Conservation (phyloP, 2,329 filamentous ascomycete genomes). For the Colletotrichum australisinense region DNA sequence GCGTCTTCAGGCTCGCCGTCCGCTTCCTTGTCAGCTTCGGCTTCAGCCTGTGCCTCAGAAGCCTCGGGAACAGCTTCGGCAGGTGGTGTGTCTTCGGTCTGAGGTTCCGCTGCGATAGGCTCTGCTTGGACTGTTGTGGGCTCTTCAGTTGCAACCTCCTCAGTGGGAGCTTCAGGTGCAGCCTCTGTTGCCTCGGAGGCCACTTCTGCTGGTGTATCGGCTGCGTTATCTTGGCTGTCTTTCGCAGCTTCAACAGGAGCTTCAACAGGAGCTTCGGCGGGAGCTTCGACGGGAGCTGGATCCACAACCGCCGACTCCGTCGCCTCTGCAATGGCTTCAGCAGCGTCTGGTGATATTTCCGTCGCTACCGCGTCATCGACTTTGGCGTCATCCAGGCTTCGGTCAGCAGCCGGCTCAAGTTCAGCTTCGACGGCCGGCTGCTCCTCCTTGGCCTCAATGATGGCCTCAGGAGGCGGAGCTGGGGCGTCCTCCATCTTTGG, state of each 20-base stretch:
- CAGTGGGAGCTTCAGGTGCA: neutral
- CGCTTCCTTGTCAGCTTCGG: neutral
- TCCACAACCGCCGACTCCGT: neutral
- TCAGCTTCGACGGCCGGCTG: neutral
- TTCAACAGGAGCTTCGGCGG: neutral
- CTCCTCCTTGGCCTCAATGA: neutral
- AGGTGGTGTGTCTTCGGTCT: neutral
- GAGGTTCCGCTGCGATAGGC: neutral
- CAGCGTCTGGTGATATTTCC: neutral
- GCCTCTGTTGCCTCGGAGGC: neutral
- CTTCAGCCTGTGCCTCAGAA: neutral
- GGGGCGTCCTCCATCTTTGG: conserved; percentile 17
- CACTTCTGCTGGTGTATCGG: neutral
- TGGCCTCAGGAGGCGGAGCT: conserved; percentile 5
- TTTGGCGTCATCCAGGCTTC: neutral
- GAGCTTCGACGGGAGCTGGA: neutral
- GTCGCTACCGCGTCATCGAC: neutral
- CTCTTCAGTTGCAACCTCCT: neutral
- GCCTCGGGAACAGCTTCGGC: neutral
- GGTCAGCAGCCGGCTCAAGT: neutral
- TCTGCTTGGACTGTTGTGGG: neutral
- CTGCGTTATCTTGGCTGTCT: neutral
- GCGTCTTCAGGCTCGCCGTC: neutral
- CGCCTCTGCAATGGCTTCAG: neutral
- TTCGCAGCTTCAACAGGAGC: neutral